Evolutionary conservation across 176 grass and related monocot species (phyloP), one percentile per base, ranked within the genome.

Genomic region (Otatea glauca): DNA sequence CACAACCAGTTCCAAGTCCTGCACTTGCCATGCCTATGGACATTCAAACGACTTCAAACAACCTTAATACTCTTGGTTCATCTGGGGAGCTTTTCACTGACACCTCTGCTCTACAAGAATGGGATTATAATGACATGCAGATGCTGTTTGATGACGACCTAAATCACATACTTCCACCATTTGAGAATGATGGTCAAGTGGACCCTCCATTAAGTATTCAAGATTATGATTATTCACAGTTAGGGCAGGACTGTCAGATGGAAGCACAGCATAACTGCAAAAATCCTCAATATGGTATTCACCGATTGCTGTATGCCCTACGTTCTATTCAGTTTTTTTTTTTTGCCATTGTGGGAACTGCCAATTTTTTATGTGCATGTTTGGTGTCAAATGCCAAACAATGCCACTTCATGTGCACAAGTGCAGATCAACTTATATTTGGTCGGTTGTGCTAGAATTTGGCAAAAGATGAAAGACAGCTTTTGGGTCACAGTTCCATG

Each of bases 181-280:
- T 37, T 62, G 56, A 74, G 39, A 44, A 82, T 59, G 59, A 49
- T 4, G 29, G 12, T 74, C 80, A 84, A 71, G 4, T n/a, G 16
- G 64, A 82, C 15, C 53, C 34, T 82, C 78, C 73, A 20, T 75
- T 91, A 68, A 80, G 39, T 70, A 32, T 91, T 63, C 62, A 91
- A 29, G 89, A 91, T 87, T 91, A 91, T 44, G 74, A 62, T 61
- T 68, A 9, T 60, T 50, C 69, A 29, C 17, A 61, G 50, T 37
- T 66, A 54, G 89, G 64, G 17, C 68, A 75, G 75, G 89, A 87
- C 60, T 75, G 53, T 75, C 89, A 84, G 54, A 91, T 87, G 85
- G 85, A 84, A 70, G 81, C 75, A 75, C 75, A 64, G 53, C 54
- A 87, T 42, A 58, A 84, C 76, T 80, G 25, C 24, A 91, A n/a